phyloP scores from a whole-genome alignment of 2,329 filamentous ascomycete species.

The Ophiostoma fasciatum region DNA sequence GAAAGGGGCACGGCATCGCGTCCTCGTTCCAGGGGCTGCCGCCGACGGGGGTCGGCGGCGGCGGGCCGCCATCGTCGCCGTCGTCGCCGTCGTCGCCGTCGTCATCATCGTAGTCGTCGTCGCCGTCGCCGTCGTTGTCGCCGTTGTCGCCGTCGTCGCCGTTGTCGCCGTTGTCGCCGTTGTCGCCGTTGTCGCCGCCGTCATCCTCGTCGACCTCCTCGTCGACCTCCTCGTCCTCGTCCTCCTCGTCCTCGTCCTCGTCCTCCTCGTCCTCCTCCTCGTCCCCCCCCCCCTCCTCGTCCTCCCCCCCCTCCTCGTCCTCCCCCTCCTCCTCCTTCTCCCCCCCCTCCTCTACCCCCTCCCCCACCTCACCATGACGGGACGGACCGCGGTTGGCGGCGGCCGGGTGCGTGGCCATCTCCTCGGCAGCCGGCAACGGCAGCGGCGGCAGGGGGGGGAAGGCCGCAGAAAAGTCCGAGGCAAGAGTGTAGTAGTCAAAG shows the following conservation, averaged over 20 bases:
- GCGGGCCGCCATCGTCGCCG: not conserved
- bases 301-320: too few species aligned
- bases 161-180: not conserved
- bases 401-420: too few species aligned
- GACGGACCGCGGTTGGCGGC: too few species aligned
- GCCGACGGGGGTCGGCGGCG: not conserved
- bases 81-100: not conserved
- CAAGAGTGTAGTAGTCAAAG: too few species aligned
- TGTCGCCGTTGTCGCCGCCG: not conserved
- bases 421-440: too few species aligned
- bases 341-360: not conserved
- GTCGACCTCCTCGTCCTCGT: not conserved
- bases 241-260: not conserved
- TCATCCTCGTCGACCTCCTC: not conserved
- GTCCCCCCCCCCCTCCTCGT: too few species aligned
- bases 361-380: too few species aligned
- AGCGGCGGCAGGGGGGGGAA: too few species aligned
- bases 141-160: not conserved
- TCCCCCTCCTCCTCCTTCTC: not conserved
- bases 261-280: not conserved
- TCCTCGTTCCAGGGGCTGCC: conserved; percentile 14
- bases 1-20: conserved; percentile 14
- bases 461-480: too few species aligned
- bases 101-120: not conserved
- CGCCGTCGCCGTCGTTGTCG: not conserved